These are phyloP conservation scores for carrot (Daucus carota) DNA, from an alignment of 129 eudicot species.

Conservation along the genomic window DH1_v3.0 NC_030383.2:49107001-49107500, in stretches of 20 bases:
- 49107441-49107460: not conserved
- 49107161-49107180: conserved; percentile 86
- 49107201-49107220: conserved; percentile 21
- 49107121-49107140: conserved; percentile 51
- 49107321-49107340: not conserved
- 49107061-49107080: not conserved
- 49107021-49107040: not conserved
- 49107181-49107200: conserved; percentile 49
- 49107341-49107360: conserved; percentile 3
- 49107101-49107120: conserved; percentile 43
- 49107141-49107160: conserved; percentile 57
- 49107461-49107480: not conserved
- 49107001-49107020: not conserved
- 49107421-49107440: not conserved
- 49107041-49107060: not conserved
- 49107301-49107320: conserved; percentile 76
- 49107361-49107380: not conserved
- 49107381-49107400: not conserved
- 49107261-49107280: conserved; percentile 19
- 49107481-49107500: not conserved
- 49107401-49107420: not conserved
- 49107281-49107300: conserved; percentile 79
- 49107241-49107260: not conserved
- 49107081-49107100: not conserved
- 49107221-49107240: not conserved